These are phyloP conservation scores for Neurospora sp. DNA, from an alignment of 495 filamentous ascomycete genomes.

Conservation along the genomic window DNA sequence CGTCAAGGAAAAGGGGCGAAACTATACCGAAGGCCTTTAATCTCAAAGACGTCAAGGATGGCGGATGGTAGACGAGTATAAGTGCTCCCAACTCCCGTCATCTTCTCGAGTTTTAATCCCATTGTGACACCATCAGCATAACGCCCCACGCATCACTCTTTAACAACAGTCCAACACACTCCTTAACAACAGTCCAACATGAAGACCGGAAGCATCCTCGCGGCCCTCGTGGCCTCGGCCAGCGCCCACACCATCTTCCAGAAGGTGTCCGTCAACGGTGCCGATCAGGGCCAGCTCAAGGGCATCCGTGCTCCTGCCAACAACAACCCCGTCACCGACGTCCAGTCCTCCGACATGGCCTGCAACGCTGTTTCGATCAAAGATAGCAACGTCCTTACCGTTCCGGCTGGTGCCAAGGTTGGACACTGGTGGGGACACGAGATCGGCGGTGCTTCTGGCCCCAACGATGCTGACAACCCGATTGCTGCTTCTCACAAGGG, in stretches of 20 bases:
- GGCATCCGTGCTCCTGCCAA: constrained; percentile 40
- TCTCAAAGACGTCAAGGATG: background rate
- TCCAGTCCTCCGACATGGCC: constrained; percentile 27
- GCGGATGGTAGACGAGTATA: background rate
- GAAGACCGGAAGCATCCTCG: constrained; percentile 17
- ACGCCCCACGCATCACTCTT: background rate
- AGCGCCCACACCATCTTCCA: constrained; percentile 35
- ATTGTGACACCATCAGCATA: background rate
- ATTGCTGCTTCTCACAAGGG: constrained; percentile 38
- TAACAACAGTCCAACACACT: constrained; percentile 6
- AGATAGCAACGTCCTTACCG: constrained; percentile 33
- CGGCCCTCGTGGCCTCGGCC: constrained; percentile 19
- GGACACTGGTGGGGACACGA: constrained; percentile 44
- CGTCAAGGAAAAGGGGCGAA: background rate
- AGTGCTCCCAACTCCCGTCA: background rate
- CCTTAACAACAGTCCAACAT: constrained; percentile 9
- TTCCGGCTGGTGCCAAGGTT: constrained; percentile 35
- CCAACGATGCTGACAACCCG: constrained; percentile 39
- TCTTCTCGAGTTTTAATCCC: background rate
- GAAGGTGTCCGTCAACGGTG: constrained; percentile 41
- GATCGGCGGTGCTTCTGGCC: constrained; percentile 31
- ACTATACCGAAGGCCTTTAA: background rate
- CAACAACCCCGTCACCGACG: constrained; percentile 32
- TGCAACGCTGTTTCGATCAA: constrained; percentile 30
- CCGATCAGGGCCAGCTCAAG: constrained; percentile 41